Base-by-base conservation (phyloP, 495 filamentous ascomycete species). In the Aspergillus indologenus region DNA sequence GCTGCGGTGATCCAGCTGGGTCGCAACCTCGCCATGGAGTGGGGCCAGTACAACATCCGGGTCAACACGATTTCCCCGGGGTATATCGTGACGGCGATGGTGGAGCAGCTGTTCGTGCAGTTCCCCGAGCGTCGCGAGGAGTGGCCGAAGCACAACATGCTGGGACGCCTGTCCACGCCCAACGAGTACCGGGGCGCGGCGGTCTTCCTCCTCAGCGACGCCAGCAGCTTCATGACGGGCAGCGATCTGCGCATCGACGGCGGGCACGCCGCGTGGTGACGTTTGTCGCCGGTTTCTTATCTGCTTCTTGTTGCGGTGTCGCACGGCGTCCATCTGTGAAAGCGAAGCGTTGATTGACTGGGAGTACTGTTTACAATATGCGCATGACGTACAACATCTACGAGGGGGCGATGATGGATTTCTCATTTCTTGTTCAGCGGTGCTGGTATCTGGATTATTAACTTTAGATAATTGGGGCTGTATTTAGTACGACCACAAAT, bases 31-130 rank as follows among this genome's bases (percentile, higher is more conserved):
- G 93, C 92, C 6, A 71, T 83, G 26, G 90, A 95, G 71, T 93
- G 93, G 93, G 93, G 93, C 23, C 70, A 74, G 61, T 82, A 93
- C 71, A 88, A 87, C 53, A 97, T 98, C 71, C 89, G 93, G 3
- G 92, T 96, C 60, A 98, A 98, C 77, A 95, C 92, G 44, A 87
- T 97, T 65, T 96, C 90, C 15, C 93, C 93, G 0, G 93, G 93
- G 31, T 98, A 98, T 69, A 96, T 97, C 62, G 85, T 94, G 53
- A 96, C 92, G n/a, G 81, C 83, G 31, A 95, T 96, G 91, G 90
- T 93, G 12, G 85, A 89, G 67, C 81, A 85, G 47, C 79, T 96
- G 29, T 93, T 96, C 63, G 75, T 86, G 45, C 68, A 86, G 53
- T 90, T 79, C 64, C 90, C 91, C 7, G 90, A 96, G 73, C 81